Base-by-base conservation (phyloP, 1,139 yeast genomes). In the Arxiozyma telluris region DNA sequence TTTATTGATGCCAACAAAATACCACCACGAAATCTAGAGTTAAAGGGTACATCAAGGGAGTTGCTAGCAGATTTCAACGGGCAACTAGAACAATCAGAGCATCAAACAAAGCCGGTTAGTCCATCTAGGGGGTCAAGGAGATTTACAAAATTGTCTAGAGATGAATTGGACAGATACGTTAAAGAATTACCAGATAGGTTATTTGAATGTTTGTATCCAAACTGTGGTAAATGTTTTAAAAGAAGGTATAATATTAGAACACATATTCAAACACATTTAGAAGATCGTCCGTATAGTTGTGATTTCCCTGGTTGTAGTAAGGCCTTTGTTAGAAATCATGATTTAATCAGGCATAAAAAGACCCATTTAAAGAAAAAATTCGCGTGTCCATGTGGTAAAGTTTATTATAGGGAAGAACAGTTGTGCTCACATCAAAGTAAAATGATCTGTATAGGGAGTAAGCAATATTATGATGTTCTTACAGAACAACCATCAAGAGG, bases 241-340 rank as follows among this genome's bases (percentile, higher is more conserved):
- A 77, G 98, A 65, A 76, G 96, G 51, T 94, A 94, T 71, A 94
- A 94, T 67, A 90, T 89, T n/a, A 77, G 98, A 57, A 89, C 97
- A 0, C 99, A 94, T 68, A 91, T 94, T 55, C 98, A 94, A 68
- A 94, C 98, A 0, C 99, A 94, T 75, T 73, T 94, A 53, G 84
- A 94, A 68, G 98, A 94, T 69, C 76, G 98, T 54, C 99, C 99
- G 1, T 85, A 83, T 71, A 66, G 69, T 55, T 90, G 97, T 67
- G 73, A 77, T 20, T 74, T 74, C 57, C 80, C 76, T 22, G 81
- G 76, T 8, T 93, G 98, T 67, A 63, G 67, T 1, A 87, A 82
- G 62, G 76, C 84, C 1, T 91, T 90, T 66, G 83, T 83, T 59
- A 84, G 90, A 61, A 96, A 94, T 60, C 98, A 94, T 67, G 99